phyloP scores from a whole-genome alignment of 2,329 filamentous ascomycete genomes.

The Ilyonectria robusta region DNA sequence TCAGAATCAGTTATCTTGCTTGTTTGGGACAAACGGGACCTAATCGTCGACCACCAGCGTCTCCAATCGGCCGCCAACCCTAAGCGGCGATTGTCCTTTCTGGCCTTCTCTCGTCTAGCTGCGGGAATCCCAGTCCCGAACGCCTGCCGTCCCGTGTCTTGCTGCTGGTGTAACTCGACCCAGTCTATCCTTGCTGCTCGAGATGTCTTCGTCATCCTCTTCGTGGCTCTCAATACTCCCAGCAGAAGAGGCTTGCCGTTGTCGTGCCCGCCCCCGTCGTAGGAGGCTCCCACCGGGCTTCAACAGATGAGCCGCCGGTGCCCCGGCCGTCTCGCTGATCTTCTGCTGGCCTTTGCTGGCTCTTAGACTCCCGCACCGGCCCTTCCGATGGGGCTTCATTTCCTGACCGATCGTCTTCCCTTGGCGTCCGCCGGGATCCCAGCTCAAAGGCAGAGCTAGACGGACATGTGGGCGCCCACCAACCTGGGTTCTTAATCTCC shows the following conservation, averaged over 20 bases:
- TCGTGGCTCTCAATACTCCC: constrained; percentile 2
- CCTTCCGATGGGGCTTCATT: constrained; percentile 39
- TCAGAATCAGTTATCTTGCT: constrained; percentile 19
- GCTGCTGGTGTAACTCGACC: constrained; percentile 31
- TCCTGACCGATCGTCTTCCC: constrained; percentile 28
- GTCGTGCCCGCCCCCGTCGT: constrained; percentile 19
- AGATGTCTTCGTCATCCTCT: not conserved
- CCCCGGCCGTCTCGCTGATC: not conserved
- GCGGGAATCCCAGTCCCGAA: not conserved
- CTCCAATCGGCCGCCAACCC: not conserved
- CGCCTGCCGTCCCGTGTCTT: constrained; percentile 34
- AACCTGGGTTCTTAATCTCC: constrained; percentile 42
- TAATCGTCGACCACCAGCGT: not conserved
- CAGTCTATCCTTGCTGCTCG: not conserved
- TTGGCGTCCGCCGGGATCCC: not conserved
- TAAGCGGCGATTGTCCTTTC: not conserved
- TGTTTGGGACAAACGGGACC: not conserved
- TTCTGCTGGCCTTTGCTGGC: constrained; percentile 4
- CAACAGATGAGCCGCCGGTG: constrained; percentile 6
- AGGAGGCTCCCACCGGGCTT: constrained; percentile 13
- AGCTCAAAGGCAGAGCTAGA: constrained; percentile 35
- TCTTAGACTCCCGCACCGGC: constrained; percentile 16
- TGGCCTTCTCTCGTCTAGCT: constrained; percentile 10
- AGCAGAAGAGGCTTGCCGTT: constrained; percentile 21
- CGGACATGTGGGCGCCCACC: constrained; percentile 27